Conservation (phyloP, 176 grass and related monocot genomes). For the Avena eriantha region DNA sequence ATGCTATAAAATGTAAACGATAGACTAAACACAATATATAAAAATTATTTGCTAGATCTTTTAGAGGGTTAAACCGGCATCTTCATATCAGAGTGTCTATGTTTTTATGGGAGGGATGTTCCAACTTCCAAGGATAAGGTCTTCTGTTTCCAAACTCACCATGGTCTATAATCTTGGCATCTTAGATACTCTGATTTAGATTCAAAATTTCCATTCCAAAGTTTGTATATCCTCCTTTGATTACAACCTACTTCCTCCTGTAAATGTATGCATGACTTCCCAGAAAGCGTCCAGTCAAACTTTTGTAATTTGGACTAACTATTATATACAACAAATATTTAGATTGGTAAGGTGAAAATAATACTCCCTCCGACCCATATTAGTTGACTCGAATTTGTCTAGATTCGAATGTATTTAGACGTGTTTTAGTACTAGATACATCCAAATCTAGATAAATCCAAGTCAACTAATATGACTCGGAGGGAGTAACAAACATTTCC, state of each 20-base stretch:
- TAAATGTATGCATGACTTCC: background rate
- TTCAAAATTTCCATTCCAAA: background rate
- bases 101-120: background rate
- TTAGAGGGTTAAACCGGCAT: background rate
- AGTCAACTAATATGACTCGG: too few species aligned
- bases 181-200: background rate
- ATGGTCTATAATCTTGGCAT: conserved; percentile 19
- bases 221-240: conserved; percentile 1
- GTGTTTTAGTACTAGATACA: too few species aligned
- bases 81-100: background rate
- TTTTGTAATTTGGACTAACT: background rate
- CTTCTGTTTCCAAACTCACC: conserved; percentile 14
- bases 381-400: too few species aligned
- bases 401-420: too few species aligned
- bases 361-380: background rate
- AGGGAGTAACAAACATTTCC: background rate
- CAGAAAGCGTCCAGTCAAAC: background rate
- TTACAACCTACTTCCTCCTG: background rate
- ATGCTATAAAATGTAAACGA: conserved; percentile 20
- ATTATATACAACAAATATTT: background rate
- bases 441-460: too few species aligned
- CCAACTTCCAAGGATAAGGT: background rate
- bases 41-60: background rate
- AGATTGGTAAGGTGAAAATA: background rate
- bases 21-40: background rate